Conservation (phyloP, 371 early-diverging fungal species). For the Nematocida displodere region DNA sequence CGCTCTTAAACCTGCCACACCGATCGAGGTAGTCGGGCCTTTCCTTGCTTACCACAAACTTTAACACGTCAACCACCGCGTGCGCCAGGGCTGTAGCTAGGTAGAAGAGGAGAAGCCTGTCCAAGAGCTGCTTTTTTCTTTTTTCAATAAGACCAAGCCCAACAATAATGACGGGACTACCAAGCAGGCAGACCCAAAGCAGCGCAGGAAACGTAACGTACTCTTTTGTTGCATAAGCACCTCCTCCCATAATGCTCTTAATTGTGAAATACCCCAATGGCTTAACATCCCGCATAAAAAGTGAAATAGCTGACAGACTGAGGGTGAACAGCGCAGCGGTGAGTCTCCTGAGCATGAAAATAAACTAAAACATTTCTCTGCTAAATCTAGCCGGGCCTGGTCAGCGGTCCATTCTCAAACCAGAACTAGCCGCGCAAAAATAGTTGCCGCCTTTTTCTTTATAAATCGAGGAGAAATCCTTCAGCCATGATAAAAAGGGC, state of each 20-base stretch:
- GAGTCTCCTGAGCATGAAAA: no score
- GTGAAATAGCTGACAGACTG: no score
- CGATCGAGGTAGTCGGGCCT: slow-evolving; percentile 35
- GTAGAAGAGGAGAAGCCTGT: neutral
- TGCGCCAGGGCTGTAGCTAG: neutral
- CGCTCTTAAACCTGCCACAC: neutral
- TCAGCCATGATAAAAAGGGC: slow-evolving; percentile 40
- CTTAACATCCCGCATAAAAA: no score
- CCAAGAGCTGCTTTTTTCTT: neutral
- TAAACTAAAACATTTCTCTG: no score
- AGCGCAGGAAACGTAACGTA: neutral
- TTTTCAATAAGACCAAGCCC: neutral
- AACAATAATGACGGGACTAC: neutral
- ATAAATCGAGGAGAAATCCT: neutral
- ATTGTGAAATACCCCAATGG: neutral
- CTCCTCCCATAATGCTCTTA: neutral
- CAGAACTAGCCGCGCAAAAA: no score
- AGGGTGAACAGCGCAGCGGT: no score
- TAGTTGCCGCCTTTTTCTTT: neutral
- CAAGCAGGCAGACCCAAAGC: neutral
- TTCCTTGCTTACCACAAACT: slow-evolving; percentile 26
- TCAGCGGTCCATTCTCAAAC: no score
- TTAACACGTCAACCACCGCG: neutral
- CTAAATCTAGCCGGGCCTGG: no score
- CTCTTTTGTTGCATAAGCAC: neutral